These are phyloP conservation scores for Remersonia thermophila DNA, from an alignment of 2,329 filamentous ascomycete species.

Conservation along the genomic window DNA sequence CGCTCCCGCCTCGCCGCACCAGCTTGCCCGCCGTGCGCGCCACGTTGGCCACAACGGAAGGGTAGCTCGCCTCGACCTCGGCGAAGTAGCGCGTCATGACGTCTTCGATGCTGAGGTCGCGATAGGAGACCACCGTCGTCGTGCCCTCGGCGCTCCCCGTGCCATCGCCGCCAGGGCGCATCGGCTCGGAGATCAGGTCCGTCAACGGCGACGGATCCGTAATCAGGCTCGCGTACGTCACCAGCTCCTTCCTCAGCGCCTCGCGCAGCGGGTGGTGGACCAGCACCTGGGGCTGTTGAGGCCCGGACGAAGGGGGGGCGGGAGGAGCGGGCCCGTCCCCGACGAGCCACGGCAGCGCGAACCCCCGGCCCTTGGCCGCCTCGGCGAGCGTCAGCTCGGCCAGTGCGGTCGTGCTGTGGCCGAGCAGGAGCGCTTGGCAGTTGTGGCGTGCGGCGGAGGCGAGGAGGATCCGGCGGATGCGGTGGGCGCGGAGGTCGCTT, in stretches of 20 bases:
- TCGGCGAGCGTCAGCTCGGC: constrained; percentile 77
- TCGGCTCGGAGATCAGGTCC: constrained; percentile 28
- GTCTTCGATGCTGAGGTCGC: constrained; percentile 78
- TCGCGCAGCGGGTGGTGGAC: constrained; percentile 77
- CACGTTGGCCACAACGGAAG: constrained; percentile 88
- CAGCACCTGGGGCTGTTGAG: constrained; percentile 9
- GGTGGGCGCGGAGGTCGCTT: constrained; percentile 57
- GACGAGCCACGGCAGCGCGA: constrained; percentile 68
- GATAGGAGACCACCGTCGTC: constrained; percentile 45
- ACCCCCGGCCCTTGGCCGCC: constrained; percentile 83
- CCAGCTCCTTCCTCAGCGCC: constrained; percentile 68
- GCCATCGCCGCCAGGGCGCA: not conserved
- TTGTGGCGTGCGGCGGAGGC: constrained; percentile 44
- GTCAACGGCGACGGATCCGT: constrained; percentile 33
- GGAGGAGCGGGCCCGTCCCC: constrained; percentile 51
- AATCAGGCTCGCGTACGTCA: constrained; percentile 42
- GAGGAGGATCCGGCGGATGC: constrained; percentile 61
- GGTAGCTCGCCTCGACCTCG: constrained; percentile 73
- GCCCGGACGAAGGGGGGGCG: not conserved
- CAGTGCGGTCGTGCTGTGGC: constrained; percentile 75
- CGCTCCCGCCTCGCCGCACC: constrained; percentile 30
- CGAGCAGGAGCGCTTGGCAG: constrained; percentile 66
- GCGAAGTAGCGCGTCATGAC: constrained; percentile 83
- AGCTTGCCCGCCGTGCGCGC: constrained; percentile 85
- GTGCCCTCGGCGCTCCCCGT: constrained; percentile 1